Base-by-base conservation (phyloP, 1,284 basidiomycete genomes). In the Exobasidium rhododendri region DNA sequence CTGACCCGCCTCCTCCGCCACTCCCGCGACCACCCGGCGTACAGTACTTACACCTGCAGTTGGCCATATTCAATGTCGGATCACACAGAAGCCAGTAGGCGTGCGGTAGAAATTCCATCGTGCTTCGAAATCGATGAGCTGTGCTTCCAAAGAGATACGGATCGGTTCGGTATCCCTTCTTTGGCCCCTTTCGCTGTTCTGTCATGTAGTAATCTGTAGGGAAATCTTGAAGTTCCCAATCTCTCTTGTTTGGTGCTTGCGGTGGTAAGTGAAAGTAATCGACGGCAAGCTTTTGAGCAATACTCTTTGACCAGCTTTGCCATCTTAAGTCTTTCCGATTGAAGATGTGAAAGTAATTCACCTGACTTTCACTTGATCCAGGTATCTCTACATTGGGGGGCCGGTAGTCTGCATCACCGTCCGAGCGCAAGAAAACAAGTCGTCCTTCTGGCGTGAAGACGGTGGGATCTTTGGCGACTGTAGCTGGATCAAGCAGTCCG, bases 31-130 rank as follows among this genome's bases (percentile, higher is more conserved):
- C 35, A 40, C 35, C 35, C 7, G 35, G 35, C 17, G 17, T 32
- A 56, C 72, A 74, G 66, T 73, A 70, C 26, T 67, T 73, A 67
- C 72, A 74, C 1, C 32, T 20, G 31, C 72, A 74, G 24, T 66
- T 66, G n/a, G 43, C 46, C 1, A 5, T 22, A 20, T 71, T 50
- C 59, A 70, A 58, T 1, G 56, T 59, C 1, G 70, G 65, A 40
- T 73, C 66, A 22, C 40, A 26, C 20, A 74, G n/a, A 24, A 74
- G 63, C 66, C 66, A 73, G 13, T 63, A 28, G 4, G 69, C 30
- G 40, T 74, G 72, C 3, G 68, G 66, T 2, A 67, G 4, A 13
- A 59, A 56, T 43, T 74, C 72, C 20, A 61, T 65, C 13, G 64
- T 63, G 7, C 68, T 70, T 1, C 70, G 57, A 52, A 74, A 74